These are phyloP conservation scores for Lactarius deliciosus DNA, from an alignment of 768 basidiomycete genomes.

Conservation along the genomic window DNA sequence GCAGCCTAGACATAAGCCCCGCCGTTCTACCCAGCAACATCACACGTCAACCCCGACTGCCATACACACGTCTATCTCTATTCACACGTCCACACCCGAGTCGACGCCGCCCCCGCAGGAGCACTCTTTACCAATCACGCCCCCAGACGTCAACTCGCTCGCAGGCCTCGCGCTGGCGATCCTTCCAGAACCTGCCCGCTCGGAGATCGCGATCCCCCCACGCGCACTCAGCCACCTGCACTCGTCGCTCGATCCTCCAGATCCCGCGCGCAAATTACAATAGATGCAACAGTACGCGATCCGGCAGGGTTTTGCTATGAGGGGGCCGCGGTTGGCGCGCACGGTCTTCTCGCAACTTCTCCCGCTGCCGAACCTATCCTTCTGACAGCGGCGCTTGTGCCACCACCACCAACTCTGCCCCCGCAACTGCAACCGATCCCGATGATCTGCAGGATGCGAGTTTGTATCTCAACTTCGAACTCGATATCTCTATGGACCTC, in stretches of 20 bases:
- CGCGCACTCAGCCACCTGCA: slow-evolving; percentile 15
- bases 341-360: slow-evolving; percentile 20
- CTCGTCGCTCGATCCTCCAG: not conserved
- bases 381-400: not conserved
- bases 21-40: not conserved
- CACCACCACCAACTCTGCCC: not conserved
- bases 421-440: too few species aligned
- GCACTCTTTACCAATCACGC: not conserved
- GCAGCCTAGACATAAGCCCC: not conserved
- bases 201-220: slow-evolving; percentile 2
- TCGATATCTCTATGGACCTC: too few species aligned
- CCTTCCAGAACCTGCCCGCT: not conserved
- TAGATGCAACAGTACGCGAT: too few species aligned
- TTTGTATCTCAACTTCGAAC: too few species aligned
- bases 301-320: not conserved
- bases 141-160: slow-evolving; percentile 1
- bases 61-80: not conserved
- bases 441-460: too few species aligned
- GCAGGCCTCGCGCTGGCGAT: slow-evolving; percentile 10
- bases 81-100: not conserved
- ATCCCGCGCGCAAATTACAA: too few species aligned
- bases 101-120: not conserved
- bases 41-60: not conserved
- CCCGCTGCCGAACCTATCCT: not conserved
- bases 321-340: slow-evolving; percentile 20